A percentile compares a stretch with the other conserved stretches of the same genome.
phyloP scores from a whole-genome alignment of 1,284 basidiomycete genomes.

The Puccinia polysora region DNA sequence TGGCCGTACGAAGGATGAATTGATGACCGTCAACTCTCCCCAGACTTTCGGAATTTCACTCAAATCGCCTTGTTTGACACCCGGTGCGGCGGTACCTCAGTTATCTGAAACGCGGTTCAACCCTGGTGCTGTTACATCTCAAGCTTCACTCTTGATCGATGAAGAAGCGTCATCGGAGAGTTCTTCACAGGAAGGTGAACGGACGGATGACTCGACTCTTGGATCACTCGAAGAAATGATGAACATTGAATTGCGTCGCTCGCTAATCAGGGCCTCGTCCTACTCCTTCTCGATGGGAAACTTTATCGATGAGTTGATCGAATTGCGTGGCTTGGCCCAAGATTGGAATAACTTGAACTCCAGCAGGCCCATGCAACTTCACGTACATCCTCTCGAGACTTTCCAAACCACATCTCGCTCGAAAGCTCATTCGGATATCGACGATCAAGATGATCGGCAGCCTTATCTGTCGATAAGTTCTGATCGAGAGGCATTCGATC shows the following conservation, averaged over 20 bases:
- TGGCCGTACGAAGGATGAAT: slow-evolving; percentile 4
- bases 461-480: slow-evolving; percentile 47
- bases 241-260: slow-evolving; percentile 13
- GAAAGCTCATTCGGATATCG: not conserved
- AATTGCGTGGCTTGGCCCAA: not conserved
- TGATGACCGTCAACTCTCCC: not conserved
- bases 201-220: slow-evolving; percentile 30
- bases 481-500: slow-evolving; percentile 50
- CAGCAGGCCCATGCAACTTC: slow-evolving; percentile 46
- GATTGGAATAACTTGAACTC: slow-evolving; percentile 15
- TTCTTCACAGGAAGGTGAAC: not conserved
- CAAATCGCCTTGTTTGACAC: slow-evolving; percentile 5
- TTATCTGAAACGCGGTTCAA: not conserved
- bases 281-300: slow-evolving; percentile 26
- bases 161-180: not conserved
- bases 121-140: not conserved
- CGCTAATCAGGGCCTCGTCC: slow-evolving; percentile 28
- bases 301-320: slow-evolving; percentile 17
- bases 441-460: not conserved
- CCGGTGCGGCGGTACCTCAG: not conserved
- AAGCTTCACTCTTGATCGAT: not conserved
- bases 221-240: slow-evolving; percentile 14
- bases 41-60: slow-evolving; percentile 14
- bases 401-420: slow-evolving; percentile 19
- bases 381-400: slow-evolving; percentile 52